A percentile compares a stretch with the other conserved stretches of the same genome.
phyloP scores from a whole-genome alignment of 169 alveolate species.

The Cystoisospora suis region DNA sequence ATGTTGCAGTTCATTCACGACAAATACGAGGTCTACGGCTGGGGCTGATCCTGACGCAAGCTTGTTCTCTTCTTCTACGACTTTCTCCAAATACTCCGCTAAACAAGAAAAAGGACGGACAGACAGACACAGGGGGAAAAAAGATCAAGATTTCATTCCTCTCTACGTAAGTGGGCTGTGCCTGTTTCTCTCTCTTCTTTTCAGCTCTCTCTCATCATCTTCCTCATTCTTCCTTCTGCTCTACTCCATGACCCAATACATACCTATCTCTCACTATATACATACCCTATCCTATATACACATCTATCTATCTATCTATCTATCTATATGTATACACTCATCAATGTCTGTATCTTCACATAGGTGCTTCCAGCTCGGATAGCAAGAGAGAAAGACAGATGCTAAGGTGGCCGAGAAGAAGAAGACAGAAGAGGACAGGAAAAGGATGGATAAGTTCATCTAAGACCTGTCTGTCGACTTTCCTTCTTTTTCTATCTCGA shows the following conservation, averaged over 20 bases:
- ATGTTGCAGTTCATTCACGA: constrained; percentile 17
- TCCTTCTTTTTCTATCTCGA: no score
- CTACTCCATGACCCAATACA: background rate
- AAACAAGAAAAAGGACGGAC: background rate
- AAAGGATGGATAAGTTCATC: no score
- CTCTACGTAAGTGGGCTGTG: background rate
- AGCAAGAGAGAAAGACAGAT: no score
- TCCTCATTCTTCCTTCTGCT: background rate
- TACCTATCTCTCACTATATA: background rate
- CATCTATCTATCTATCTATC: background rate
- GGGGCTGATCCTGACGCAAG: constrained; percentile 6
- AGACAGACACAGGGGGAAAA: no score
- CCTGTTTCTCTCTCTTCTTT: background rate
- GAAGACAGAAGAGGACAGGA: no score
- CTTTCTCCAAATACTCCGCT: background rate
- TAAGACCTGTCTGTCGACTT: no score
- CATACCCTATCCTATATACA: background rate
- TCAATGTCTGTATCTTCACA: no score
- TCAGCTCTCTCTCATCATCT: background rate
- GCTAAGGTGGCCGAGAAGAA: no score
- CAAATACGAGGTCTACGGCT: background rate
- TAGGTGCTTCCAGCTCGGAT: no score
- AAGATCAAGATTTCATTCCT: background rate
- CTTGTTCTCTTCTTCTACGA: background rate
- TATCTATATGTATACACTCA: background rate